These are phyloP conservation scores for Trichoderma guizhouense DNA, from an alignment of 2,329 filamentous ascomycete species.

Conservation along the genomic window DNA sequence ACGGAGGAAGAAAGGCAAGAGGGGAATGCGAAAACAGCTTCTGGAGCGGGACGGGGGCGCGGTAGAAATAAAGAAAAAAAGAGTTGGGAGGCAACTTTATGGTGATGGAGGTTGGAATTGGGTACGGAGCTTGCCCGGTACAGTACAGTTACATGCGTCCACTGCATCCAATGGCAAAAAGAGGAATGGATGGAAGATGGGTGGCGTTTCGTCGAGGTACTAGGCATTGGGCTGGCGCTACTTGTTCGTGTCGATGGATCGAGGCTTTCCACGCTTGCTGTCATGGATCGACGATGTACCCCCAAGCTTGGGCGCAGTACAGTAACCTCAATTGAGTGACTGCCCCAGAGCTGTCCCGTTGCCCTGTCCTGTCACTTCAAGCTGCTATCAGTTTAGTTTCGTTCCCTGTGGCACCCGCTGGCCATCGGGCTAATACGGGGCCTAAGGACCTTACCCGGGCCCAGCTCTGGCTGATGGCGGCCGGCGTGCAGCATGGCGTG, in stretches of 20 bases:
- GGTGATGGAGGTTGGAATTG: conserved; percentile 16
- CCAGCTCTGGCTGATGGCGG: not conserved
- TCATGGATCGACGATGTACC: not conserved
- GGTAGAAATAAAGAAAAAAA: conserved; percentile 11
- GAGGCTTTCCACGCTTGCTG: not conserved
- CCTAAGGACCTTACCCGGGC: conserved; percentile 9
- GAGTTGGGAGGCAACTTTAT: conserved; percentile 12
- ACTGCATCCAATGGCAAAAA: not conserved
- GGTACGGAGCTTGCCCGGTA: not conserved
- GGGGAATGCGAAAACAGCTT: not conserved
- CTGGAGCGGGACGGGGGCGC: not conserved
- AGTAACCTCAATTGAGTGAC: not conserved
- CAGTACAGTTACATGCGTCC: not conserved
- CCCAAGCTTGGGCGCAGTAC: not conserved
- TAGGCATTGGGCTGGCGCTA: not conserved
- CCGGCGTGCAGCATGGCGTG: conserved; percentile 9
- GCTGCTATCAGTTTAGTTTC: not conserved
- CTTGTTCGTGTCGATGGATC: not conserved
- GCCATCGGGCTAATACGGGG: not conserved
- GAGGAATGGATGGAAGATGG: not conserved
- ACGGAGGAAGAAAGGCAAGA: conserved; percentile 17
- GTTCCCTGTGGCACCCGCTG: not conserved
- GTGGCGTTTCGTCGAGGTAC: conserved; percentile 9
- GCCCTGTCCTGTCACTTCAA: not conserved
- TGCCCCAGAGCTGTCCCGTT: not conserved